Base-by-base conservation (phyloP, 257 asterid species). In the Solanum peruvianum region DNA sequence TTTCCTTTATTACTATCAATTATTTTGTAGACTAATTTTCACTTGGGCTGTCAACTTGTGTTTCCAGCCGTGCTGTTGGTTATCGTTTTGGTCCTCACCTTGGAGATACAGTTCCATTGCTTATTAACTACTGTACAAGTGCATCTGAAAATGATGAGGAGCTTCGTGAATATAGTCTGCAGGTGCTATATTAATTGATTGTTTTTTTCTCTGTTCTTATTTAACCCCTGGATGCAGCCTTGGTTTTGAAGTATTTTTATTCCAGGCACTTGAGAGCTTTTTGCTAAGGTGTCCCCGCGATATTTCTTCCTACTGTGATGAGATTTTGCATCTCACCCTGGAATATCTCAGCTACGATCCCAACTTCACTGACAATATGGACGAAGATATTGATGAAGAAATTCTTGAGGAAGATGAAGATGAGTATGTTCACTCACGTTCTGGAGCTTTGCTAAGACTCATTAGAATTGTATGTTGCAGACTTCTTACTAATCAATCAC, bases 61-160 rank as follows among this genome's bases (percentile, higher is more conserved):
- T 20, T 86, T 86, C 70, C 80, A 97, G 99, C 88, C 99, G 99
- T 89, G 95, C 99, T 88, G 99, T 97, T 93, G 99, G 99, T 78
- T 96, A 97, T 87, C 99, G 99, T 88, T 97, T 97, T 92, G 99
- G 99, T 88, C 95, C 98, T 70, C 98, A 96, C 91, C 99, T 97
- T 78, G 98, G 96, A 90, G 99, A 97, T 73, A 90, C 99, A 29
- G 98, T 97, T 88, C 98, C 99, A 45, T 88, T 97, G 87, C 90
- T 97, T 81, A 92, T 97, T 64, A 92, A 88, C 92, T 97, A 96
- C 89, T 96, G 99, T 90, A 91, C 90, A 87, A 95, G 93, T 92
- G 99, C 99, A 81, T 94, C 99, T 27, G 99, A 97, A 92, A 97
- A 97, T 93, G 98, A 97, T 86, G 99, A 97, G 92, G 99, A 97